These are phyloP conservation scores for Tolypocladium endophyticum DNA, from an alignment of 2,329 filamentous ascomycete genomes.

Conservation along the genomic window DNA sequence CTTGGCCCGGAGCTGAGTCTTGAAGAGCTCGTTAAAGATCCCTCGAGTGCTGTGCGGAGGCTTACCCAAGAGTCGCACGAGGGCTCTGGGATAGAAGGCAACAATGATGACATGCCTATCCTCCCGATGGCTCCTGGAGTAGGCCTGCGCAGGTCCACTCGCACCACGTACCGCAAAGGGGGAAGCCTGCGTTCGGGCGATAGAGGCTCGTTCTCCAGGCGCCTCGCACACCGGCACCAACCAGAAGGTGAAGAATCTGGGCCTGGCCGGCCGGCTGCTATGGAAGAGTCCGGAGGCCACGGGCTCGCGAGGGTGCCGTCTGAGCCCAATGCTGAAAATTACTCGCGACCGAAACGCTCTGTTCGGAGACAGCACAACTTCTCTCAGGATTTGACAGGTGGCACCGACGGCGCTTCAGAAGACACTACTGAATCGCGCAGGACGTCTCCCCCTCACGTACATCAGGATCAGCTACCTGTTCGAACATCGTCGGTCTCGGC, in stretches of 20 bases:
- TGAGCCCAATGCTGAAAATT: constrained; percentile 55
- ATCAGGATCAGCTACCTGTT: constrained; percentile 21
- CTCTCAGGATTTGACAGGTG: constrained; percentile 38
- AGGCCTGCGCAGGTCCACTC: constrained; percentile 78
- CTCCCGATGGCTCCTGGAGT: constrained; percentile 67
- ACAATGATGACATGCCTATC: constrained; percentile 71
- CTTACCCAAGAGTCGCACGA: constrained; percentile 48
- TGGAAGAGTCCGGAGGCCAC: constrained; percentile 38
- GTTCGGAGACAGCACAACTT: constrained; percentile 35
- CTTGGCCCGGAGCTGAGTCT: constrained; percentile 55
- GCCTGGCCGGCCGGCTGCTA: constrained; percentile 18
- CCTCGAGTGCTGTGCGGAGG: constrained; percentile 58
- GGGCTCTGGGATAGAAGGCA: constrained; percentile 30
- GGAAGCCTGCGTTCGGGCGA: constrained; percentile 78
- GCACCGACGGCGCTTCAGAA: constrained; percentile 29
- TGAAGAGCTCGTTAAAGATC: constrained; percentile 75
- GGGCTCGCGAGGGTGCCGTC: constrained; percentile 55
- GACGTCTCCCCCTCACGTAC: constrained; percentile 9
- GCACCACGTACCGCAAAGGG: constrained; percentile 78
- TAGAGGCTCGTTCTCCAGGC: constrained; percentile 63
- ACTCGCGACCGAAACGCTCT: constrained; percentile 44
- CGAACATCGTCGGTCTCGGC: constrained; percentile 21
- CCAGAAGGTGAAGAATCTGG: constrained; percentile 42
- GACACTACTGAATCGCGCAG: constrained; percentile 13
- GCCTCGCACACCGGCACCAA: constrained; percentile 47